These are phyloP conservation scores for Fusarium temperatum DNA, from an alignment of 2,329 filamentous ascomycete species.

Conservation along the genomic window DNA sequence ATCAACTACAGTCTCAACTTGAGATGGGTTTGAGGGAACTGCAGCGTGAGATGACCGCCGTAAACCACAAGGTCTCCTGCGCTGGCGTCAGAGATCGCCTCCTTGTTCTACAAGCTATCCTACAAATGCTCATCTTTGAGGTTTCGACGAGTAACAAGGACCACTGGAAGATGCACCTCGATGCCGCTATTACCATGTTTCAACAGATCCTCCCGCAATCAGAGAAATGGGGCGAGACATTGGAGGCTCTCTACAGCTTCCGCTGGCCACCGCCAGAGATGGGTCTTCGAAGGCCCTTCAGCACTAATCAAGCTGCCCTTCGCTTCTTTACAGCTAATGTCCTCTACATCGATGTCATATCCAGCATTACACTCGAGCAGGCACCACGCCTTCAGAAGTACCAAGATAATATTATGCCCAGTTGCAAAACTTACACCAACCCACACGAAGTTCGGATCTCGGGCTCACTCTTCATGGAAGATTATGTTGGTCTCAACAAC, in stretches of 20 bases:
- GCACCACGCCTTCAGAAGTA: constrained; percentile 54
- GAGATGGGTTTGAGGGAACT: constrained; percentile 56
- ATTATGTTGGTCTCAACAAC: constrained; percentile 65
- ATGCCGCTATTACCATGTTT: constrained; percentile 60
- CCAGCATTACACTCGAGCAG: constrained; percentile 56
- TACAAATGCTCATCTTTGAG: constrained; percentile 65
- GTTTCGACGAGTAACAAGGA: constrained; percentile 55
- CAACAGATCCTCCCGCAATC: constrained; percentile 54
- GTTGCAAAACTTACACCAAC: constrained; percentile 34
- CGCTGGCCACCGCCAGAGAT: constrained; percentile 49
- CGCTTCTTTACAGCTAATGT: constrained; percentile 59
- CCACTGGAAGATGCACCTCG: constrained; percentile 61
- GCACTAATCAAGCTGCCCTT: constrained; percentile 56
- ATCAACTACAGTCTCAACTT: constrained; percentile 55
- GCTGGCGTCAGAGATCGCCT: constrained; percentile 48
- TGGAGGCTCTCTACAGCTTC: constrained; percentile 45
- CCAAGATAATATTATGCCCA: constrained; percentile 52
- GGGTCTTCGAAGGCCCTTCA: constrained; percentile 50
- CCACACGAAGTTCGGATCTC: constrained; percentile 32
- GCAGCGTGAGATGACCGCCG: constrained; percentile 52
- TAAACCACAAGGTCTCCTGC: constrained; percentile 45
- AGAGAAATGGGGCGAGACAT: constrained; percentile 49
- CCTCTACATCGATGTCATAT: constrained; percentile 60
- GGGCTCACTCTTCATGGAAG: constrained; percentile 55
- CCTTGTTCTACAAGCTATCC: constrained; percentile 58